A percentile compares a stretch with the other conserved stretches of the same genome.
These are phyloP conservation scores for Kitagawia praeruptora DNA, from an alignment of 129 eudicot species.

Conservation along the genomic window DNA sequence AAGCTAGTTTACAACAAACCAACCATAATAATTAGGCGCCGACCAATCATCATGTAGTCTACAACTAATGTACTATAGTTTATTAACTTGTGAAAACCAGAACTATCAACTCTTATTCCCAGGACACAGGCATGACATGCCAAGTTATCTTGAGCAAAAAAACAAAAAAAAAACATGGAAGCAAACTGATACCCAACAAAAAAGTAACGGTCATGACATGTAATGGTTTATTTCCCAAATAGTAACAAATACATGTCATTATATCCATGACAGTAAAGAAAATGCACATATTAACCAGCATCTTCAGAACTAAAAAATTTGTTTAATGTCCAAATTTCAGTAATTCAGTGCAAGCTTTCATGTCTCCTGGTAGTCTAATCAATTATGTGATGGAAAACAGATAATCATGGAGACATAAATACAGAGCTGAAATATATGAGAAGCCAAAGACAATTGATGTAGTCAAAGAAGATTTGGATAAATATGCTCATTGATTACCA, in stretches of 20 bases:
- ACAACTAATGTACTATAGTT: not conserved
- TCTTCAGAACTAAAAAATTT: not conserved
- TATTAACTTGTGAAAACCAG: not conserved
- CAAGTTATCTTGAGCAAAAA: not conserved
- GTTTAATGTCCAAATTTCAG: not conserved
- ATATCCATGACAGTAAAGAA: not conserved
- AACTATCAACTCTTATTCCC: not conserved
- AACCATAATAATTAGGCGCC: not conserved
- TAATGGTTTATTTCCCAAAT: not conserved
- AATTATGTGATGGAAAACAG: not conserved
- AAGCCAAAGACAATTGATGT: not conserved
- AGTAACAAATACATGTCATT: not conserved
- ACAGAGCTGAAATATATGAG: not conserved
- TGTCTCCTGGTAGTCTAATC: not conserved
- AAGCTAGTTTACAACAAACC: not conserved
- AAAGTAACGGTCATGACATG: not conserved
- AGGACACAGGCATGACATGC: not conserved
- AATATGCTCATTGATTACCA: conserved; percentile 36
- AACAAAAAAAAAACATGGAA: too few relatives aligned
- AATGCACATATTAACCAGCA: not conserved
- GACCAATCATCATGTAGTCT: not conserved
- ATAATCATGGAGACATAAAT: not conserved
- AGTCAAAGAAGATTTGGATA: not conserved
- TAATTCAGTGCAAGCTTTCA: not conserved
- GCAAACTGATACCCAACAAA: not conserved